These are phyloP conservation scores for Sporothrix brasiliensis DNA, from an alignment of 2,329 filamentous ascomycete species.

Conservation along the genomic window DNA sequence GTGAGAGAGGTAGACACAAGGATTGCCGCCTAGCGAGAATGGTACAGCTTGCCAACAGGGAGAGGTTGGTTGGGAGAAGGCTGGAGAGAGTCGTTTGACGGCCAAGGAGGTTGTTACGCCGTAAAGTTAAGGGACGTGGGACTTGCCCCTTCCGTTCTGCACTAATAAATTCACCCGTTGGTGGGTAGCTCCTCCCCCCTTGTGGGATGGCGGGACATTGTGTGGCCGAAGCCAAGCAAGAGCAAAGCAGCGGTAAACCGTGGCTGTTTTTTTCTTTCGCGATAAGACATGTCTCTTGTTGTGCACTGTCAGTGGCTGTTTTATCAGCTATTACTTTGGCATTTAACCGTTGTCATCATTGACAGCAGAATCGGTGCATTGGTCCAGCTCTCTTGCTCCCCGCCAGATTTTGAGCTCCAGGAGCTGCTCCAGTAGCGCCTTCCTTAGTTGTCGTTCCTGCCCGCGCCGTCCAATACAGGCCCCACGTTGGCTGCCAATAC, in stretches of 20 bases:
- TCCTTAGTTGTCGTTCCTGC: neutral
- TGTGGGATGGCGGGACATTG: slow-evolving; percentile 13
- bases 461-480: neutral
- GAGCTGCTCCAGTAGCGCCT: slow-evolving; percentile 17
- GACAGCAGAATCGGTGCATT: slow-evolving; percentile 9
- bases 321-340: neutral
- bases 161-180: slow-evolving; percentile 15
- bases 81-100: too few relatives aligned
- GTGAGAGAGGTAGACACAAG: neutral
- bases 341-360: neutral
- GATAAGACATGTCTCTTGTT: slow-evolving; percentile 6
- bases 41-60: too few relatives aligned
- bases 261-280: neutral
- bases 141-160: slow-evolving; percentile 15
- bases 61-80: neutral
- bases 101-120: slow-evolving; percentile 3
- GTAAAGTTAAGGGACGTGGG: neutral
- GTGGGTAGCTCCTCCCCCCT: slow-evolving; percentile 14
- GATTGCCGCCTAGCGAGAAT: too few relatives aligned
- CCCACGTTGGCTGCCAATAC: slow-evolving; percentile 19
- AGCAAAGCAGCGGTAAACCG: neutral
- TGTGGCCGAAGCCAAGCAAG: neutral
- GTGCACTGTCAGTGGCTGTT: neutral
- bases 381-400: neutral
- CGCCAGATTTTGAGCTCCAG: slow-evolving; percentile 6